Base-by-base conservation (phyloP, 768 basidiomycete genomes). In the Rhodotorula sphaerocarpa region DNA sequence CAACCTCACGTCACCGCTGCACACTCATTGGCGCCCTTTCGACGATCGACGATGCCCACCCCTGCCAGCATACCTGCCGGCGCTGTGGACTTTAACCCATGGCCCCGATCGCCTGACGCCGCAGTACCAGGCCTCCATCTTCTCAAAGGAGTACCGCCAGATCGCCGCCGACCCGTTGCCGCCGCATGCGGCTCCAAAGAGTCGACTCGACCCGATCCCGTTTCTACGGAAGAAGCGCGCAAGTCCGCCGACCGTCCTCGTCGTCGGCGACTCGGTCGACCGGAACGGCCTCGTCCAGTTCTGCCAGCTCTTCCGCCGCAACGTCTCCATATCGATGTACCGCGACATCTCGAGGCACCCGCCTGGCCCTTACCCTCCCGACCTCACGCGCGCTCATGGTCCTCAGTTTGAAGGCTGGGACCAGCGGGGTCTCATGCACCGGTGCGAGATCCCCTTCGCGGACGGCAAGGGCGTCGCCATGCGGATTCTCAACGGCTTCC, bases 181-280 rank as follows among this genome's bases (percentile, higher is more conserved):
- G 36, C 9, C 36, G 36, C 41, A 15, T 1, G 16, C 21, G 23
- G 27, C 36, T 9, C 44, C 46, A 44, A 53, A 15, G 28, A 14
- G 2, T 50, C 18, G 7, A 47, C 30, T 39, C 31, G 67, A 65
- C 27, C 57, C 67, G 3, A 58, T 69, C 52, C 23, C 56, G 16
- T 69, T 65, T 57, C 60, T 69, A 15, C 67, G 62, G 28, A 55
- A 48, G 34, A 31, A 42, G 6, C 63, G 63, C 0, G 23, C 7
- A 0, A 42, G 55, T 9, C 63, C 67, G 21, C 67, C 67, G 1
- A 69, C 67, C 10, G 50, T 69, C 27, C 59, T 69, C 48, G 27
- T 69, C 39, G 28, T 69, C 25, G 67, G 67, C 52, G 67, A 69
- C 27, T 69, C 67, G 23, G 67, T 69, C 50, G 67, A 69, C 50